Conservation (phyloP, 306 rosid species). For the Pyrus betulifolia region DNA sequence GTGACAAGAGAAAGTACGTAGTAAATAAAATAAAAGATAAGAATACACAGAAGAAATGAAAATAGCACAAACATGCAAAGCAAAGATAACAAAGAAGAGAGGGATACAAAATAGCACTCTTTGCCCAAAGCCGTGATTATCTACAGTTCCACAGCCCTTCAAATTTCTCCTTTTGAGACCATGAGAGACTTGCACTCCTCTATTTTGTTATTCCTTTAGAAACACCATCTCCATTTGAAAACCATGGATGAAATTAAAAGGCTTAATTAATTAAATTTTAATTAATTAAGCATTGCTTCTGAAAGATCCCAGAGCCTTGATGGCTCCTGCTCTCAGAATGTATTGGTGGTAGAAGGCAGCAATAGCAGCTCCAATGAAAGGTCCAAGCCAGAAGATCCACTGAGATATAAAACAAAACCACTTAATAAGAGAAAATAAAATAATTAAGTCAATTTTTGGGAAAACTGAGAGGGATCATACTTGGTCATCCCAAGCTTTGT, state of each 20-base stretch:
- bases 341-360: conserved; percentile 85
- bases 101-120: conserved; percentile 42
- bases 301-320: conserved; percentile 89
- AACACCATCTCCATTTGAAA: conserved; percentile 6
- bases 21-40: not conserved
- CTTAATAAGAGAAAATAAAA: not conserved
- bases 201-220: conserved; percentile 22
- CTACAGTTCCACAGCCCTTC: conserved; percentile 46
- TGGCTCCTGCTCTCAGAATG: conserved; percentile 77
- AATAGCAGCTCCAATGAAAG: conserved; percentile 69
- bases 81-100: not conserved
- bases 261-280: conserved; percentile 14
- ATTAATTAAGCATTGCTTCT: conserved; percentile 64
- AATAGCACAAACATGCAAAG: conserved; percentile 24
- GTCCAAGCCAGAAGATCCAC: conserved; percentile 99
- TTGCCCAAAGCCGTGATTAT: conserved; percentile 33
- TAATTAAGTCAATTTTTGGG: not conserved
- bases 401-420: conserved; percentile 7
- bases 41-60: conserved; percentile 21
- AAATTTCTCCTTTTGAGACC: not conserved
- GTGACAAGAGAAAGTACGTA: not conserved
- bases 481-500: conserved; percentile 80
- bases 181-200: conserved; percentile 32
- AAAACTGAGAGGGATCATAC: conserved; percentile 15
- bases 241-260: not conserved